phyloP scores from a whole-genome alignment of 371 early-diverging fungal species.

The Mortierella sp. region DNA sequence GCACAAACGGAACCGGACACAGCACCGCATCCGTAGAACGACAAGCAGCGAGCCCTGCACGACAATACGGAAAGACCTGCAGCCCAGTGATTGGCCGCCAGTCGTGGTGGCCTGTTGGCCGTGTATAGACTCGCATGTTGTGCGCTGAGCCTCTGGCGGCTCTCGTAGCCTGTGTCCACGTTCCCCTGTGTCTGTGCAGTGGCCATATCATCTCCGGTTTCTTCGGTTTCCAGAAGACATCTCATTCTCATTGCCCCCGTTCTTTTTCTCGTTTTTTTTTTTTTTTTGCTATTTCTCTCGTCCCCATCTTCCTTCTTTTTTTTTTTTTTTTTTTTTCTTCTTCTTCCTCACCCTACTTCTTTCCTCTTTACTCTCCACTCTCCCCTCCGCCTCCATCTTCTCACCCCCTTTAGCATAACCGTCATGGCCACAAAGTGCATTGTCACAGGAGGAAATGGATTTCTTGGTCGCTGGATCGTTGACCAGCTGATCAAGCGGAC shows the following conservation, averaged over 20 bases:
- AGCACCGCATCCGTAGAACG: too few species aligned
- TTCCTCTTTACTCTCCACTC: neutral
- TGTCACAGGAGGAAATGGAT: conserved; percentile 92
- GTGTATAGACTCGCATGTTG: too few species aligned
- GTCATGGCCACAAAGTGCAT: conserved; percentile 58
- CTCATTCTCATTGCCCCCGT: neutral
- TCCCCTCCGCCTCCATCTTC: conserved; percentile 14
- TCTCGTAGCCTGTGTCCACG: too few species aligned
- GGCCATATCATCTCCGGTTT: neutral
- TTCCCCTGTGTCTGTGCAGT: conserved; percentile 6
- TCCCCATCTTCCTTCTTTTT: neutral
- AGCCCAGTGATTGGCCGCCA: too few species aligned
- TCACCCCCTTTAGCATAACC: conserved; percentile 3
- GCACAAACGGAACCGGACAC: too few species aligned
- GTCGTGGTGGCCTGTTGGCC: too few species aligned
- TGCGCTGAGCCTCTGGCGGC: too few species aligned
- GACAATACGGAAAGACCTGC: too few species aligned
- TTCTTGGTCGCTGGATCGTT: conserved; percentile 86
- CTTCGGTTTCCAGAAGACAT: neutral
- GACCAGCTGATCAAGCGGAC: conserved; percentile 77
- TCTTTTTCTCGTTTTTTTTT: neutral
- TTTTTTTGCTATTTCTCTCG: neutral
- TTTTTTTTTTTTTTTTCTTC: neutral
- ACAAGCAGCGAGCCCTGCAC: too few species aligned
- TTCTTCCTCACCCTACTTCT: neutral